Evolutionary conservation across 2,329 filamentous ascomycete species (phyloP), one percentile per base, ranked within the genome.

Genomic region (Aurifilum marmelostoma): DNA sequence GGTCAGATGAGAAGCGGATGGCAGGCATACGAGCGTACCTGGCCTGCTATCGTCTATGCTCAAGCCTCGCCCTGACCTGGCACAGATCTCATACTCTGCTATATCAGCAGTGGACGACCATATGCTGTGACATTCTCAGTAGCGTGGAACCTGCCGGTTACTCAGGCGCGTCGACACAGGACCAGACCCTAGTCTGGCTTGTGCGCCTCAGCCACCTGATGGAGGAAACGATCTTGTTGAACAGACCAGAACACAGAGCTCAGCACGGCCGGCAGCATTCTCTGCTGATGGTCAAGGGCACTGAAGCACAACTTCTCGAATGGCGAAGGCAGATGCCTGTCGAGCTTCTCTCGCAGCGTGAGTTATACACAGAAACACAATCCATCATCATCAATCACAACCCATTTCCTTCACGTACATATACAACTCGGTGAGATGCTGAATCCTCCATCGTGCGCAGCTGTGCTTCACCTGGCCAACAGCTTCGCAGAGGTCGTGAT

Each of bases 1-100:
- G 73, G 1, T 76, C 73, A 1, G 66, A 63, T 21, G 47, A 61
- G 9, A 74, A 77, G 21, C 79, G 80, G 29, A 74, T 86, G 3
- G 80, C 82, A 41, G 74, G 78, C 11, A 78, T 86, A 29, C 79
- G 85, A 14, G 79, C 83, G 2, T 85, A 86, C 63, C 74, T 85
- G 0, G 76, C 77, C 34, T 83, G 80, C 71, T 84, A 80, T 67
- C 85, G 83, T 70, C 71, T 80, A 2, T 75, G 47, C 39, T 27
- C 50, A 41, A 85, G 83, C 47, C 80, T 80, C 66, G 71, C 78
- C 9, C 76, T 77, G 37, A 74, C 77, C 3, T 84, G 83, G 83
- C 76, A 74, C 50, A 79, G 75, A 60, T 71, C 75, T n/a, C 73
- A 76, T 1, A 67, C 72, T 0, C 67, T 83, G 5, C 66, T 71